Evolutionary conservation across 768 basidiomycete genomes (phyloP).

Genomic region (Trichaptum fuscoviolaceum): DNA sequence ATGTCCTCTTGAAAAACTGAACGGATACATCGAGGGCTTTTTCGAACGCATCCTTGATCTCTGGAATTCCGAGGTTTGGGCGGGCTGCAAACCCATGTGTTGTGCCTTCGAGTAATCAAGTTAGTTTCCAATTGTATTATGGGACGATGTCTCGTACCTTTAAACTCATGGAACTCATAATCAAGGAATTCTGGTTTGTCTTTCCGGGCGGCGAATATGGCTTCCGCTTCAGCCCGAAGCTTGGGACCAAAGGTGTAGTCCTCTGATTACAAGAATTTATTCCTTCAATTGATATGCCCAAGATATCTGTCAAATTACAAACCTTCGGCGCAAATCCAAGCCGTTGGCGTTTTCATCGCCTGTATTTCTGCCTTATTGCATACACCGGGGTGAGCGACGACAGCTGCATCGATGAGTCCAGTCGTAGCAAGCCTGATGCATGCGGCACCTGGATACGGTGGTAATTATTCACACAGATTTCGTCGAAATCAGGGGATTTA

Average conservation of each 20-base stretch:
- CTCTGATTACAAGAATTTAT: constrained; percentile 19
- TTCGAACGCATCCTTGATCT: constrained; percentile 41
- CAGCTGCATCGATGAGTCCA: constrained; percentile 30
- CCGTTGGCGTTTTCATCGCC: constrained; percentile 27
- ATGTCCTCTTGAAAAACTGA: constrained; percentile 37
- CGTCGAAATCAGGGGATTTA: not conserved
- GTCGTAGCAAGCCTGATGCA: constrained; percentile 25
- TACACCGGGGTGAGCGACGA: constrained; percentile 37
- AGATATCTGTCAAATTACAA: not conserved
- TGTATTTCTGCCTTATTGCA: constrained; percentile 27
- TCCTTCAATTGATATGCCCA: not conserved
- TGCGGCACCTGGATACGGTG: not conserved
- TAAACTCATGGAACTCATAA: constrained; percentile 33
- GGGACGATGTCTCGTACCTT: constrained; percentile 18
- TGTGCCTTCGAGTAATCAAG: constrained; percentile 31
- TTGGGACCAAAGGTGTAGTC: constrained; percentile 25
- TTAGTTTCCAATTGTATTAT: constrained; percentile 3
- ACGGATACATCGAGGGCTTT: constrained; percentile 36
- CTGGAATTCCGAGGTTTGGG: constrained; percentile 37
- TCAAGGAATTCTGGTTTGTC: constrained; percentile 22
- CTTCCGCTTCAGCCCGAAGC: constrained; percentile 25
- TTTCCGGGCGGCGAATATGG: constrained; percentile 25
- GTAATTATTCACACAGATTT: not conserved
- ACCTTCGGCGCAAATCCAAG: constrained; percentile 37
- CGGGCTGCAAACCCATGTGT: constrained; percentile 44